Evolutionary conservation across 805 yeast genomes (phyloP).

Genomic region (Suhomyces emberorum): DNA sequence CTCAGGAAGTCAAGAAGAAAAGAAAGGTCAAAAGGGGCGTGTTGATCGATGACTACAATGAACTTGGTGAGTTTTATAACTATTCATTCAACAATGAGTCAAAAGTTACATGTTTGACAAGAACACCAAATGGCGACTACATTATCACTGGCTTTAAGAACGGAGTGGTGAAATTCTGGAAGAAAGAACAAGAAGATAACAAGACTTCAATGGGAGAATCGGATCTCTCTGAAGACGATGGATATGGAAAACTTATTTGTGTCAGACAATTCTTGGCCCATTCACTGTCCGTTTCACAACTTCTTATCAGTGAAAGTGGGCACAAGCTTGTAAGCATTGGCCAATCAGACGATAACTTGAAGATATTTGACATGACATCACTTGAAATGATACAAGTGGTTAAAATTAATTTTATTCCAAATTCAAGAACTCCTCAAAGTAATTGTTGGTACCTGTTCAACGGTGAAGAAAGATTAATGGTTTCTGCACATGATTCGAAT

Average conservation of each 20-base stretch:
- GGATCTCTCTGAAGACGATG: slow-evolving; percentile 6
- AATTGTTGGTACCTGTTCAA: slow-evolving; percentile 12
- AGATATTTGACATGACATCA: slow-evolving; percentile 31
- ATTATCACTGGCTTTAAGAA: slow-evolving; percentile 16
- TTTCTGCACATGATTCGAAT: slow-evolving; percentile 12
- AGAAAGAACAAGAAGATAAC: background rate
- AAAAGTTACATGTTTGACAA: slow-evolving; percentile 11
- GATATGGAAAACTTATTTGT: slow-evolving; percentile 9
- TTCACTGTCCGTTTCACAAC: slow-evolving; percentile 13
- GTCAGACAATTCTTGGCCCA: slow-evolving; percentile 18
- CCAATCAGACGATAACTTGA: slow-evolving; percentile 14
- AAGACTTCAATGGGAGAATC: background rate
- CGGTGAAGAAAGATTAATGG: slow-evolving; percentile 8
- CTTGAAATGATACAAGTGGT: slow-evolving; percentile 35
- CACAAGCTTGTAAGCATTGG: slow-evolving; percentile 21
- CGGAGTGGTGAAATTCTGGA: slow-evolving; percentile 23
- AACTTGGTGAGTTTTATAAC: slow-evolving; percentile 1
- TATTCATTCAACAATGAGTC: slow-evolving; percentile 13
- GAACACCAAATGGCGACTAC: slow-evolving; percentile 11
- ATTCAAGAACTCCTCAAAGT: slow-evolving; percentile 5
- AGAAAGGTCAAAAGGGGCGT: background rate
- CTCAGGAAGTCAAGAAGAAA: background rate
- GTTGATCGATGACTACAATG: background rate
- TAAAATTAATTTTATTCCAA: slow-evolving; percentile 23
- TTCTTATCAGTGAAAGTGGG: slow-evolving; percentile 14